Evolutionary conservation across 176 grass and related monocot genomes (phyloP).

Genomic region (Oryza meyeriana): DNA sequence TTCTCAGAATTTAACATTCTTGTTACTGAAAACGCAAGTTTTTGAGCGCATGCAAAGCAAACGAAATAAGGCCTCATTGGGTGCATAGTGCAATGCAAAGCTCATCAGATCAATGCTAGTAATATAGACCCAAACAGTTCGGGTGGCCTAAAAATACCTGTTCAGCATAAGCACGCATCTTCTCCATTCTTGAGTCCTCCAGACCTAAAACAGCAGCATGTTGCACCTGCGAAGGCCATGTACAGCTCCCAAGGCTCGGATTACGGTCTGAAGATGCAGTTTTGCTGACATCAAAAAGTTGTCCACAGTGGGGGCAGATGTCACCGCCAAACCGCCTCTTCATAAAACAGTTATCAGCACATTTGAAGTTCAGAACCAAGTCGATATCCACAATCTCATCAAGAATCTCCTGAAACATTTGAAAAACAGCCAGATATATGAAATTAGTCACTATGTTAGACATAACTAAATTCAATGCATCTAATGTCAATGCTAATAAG

Average conservation of each 20-base stretch:
- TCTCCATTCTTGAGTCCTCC: slow-evolving; percentile 52
- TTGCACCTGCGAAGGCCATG: slow-evolving; percentile 43
- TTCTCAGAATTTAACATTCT: not conserved
- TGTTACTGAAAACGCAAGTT: not conserved
- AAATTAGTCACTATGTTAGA: not conserved
- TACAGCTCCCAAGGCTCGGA: slow-evolving; percentile 43
- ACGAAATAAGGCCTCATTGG: not conserved
- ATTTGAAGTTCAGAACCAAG: slow-evolving; percentile 97
- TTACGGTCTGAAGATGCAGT: slow-evolving; percentile 40
- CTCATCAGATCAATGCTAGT: not conserved
- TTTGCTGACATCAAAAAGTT: slow-evolving; percentile 54
- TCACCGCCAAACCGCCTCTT: slow-evolving; percentile 59
- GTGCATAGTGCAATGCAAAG: not conserved
- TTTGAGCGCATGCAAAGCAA: not conserved
- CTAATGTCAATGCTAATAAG: not conserved
- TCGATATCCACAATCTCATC: slow-evolving; percentile 87
- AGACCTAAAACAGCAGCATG: slow-evolving; percentile 44
- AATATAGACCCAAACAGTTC: not conserved
- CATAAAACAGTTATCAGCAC: slow-evolving; percentile 62
- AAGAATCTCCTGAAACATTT: slow-evolving; percentile 75
- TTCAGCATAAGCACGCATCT: slow-evolving; percentile 59
- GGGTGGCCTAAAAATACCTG: slow-evolving; percentile 53
- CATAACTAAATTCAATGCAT: not conserved
- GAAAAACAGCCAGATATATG: not conserved
- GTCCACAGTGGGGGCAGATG: slow-evolving; percentile 77